Percentiles rank a stretch among this genome's conserved stretches.
These are phyloP conservation scores for Debaryomycetaceae sp. DNA, from an alignment of 1,139 yeast species.

Conservation along the genomic window DNA sequence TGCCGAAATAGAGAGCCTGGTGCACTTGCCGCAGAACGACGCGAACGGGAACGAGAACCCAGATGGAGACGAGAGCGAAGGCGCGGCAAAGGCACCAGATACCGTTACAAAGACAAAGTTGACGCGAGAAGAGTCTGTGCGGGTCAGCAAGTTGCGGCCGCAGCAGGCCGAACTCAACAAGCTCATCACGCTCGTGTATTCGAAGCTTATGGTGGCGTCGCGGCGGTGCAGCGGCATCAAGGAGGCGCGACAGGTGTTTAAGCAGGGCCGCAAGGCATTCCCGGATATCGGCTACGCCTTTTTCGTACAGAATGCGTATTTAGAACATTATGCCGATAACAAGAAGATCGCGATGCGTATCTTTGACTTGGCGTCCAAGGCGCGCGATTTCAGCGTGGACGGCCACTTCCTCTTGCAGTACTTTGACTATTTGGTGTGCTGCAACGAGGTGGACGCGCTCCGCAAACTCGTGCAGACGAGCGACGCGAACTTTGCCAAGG, in stretches of 20 bases:
- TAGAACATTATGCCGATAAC: slow-evolving; percentile 65
- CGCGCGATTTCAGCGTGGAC: slow-evolving; percentile 46
- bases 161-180: slow-evolving; percentile 16
- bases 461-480: slow-evolving; percentile 68
- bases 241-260: slow-evolving; percentile 61
- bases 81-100: slow-evolving; percentile 4
- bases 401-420: slow-evolving; percentile 61
- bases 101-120: slow-evolving; percentile 5
- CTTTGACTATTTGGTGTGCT: slow-evolving; percentile 58
- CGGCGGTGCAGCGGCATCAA: slow-evolving; percentile 57
- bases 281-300: slow-evolving; percentile 58
- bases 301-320: slow-evolving; percentile 69
- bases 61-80: slow-evolving; percentile 7
- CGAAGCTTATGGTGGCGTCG: slow-evolving; percentile 48
- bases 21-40: slow-evolving; percentile 3
- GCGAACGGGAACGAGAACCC: slow-evolving; percentile 8
- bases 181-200: slow-evolving; percentile 40
- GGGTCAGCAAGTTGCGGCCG: slow-evolving; percentile 13
- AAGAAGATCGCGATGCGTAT: slow-evolving; percentile 65
- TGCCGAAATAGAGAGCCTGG: slow-evolving; percentile 12
- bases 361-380: slow-evolving; percentile 55
- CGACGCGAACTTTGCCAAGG: slow-evolving; percentile 27
- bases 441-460: slow-evolving; percentile 72
- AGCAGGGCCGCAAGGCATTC: slow-evolving; percentile 42
- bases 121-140: slow-evolving; percentile 17